Base-by-base conservation (phyloP, 2,329 filamentous ascomycete genomes). In the Aspergillus caelatus region DNA sequence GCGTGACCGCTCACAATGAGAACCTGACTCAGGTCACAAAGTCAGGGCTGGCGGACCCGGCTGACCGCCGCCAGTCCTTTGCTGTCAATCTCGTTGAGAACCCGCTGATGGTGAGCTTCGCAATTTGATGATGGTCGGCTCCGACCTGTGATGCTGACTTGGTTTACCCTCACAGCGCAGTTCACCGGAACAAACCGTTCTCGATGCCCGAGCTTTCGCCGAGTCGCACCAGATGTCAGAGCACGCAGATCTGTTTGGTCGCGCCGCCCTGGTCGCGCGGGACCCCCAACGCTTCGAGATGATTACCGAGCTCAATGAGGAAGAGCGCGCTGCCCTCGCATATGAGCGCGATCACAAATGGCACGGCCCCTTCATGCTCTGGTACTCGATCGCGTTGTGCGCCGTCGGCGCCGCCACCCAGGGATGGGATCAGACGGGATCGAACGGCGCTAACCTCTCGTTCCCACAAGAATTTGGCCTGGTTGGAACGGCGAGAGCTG, bases 351-450 rank as follows among this genome's bases (percentile, higher is more conserved):
- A 77, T 12, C 79, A 83, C 65, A 79, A 80, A 65, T 84, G 83
- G 82, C 75, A 77, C 9, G 81, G 83, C 23, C 80, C 83, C 0
- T 61, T 52, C 14, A 68, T 77, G 41, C 74, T 85, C 7, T 84
- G 83, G 72, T 77, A 80, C 62, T 82, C 81, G 23, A 80, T 85
- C 62, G 77, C 79, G 39, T 72, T 84, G 23, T 83, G 81, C 67
- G 82, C 81, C 11, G 74, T 85, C 50, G 82, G 79, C 12, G 81
- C 82, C 30, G 81, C 81, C 14, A 79, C 83, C 0, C 83, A 85
- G 65, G 79, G 80, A 34, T 84, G 82, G 83, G 82, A 84, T 74
- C 83, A 85, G 69, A 84, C 82, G 12, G 83, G 82, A n/a, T 80
- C 79, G 26, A 85, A 85, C 64, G 83, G 83, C 5, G 83, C 83